Base-by-base conservation (phyloP, 495 filamentous ascomycete genomes). In the Penicillium diatomitis region DNA sequence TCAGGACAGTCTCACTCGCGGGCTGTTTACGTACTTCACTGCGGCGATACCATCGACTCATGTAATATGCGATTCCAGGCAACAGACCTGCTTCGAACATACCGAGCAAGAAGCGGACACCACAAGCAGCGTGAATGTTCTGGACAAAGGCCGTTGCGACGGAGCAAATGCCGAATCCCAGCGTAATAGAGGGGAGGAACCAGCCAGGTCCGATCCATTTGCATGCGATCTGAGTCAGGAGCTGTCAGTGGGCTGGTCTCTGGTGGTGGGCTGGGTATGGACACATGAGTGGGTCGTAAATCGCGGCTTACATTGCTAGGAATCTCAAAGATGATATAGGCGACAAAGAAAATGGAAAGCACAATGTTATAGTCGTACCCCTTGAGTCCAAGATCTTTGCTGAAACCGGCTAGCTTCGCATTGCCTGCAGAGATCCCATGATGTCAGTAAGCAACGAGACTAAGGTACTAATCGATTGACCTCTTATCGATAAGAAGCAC, bases 291-390 rank as follows among this genome's bases (percentile, higher is more conserved):
- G 20, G 20, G 20, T 20, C 20, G 20, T 20, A 20, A 20, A 20
- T 20, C 20, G 20, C 32, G 12, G 11, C 58, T 61, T 34, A 78
- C 66, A 60, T 88, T 92, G 34, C 84, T 86, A 0, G 88, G 88
- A 40, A 88, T 78, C 62, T 92, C 88, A 52, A 90, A 90, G 41
- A 88, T 49, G 51, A 91, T 86, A 46, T 85, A 88, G 8, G 83
- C 76, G 39, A 86, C 69, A 58, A 82, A 87, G 69, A 87, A 88
- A 47, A 86, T 74, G 8, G 72, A 74, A n/a, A 86, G 62, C 9
- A 85, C 76, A 8, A 72, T 71, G 56, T 86, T 86, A 61, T 86
- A 86, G 47, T 85, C 76, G 40, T 81, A 72, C 28, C 64, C 56
- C 27, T 64, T 63, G 48, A 87, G 74, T 32, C 66, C 57, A 4